These are phyloP conservation scores for Polygonum aviculare DNA, from an alignment of 148 eudicot genomes.

Conservation along the genomic window DNA sequence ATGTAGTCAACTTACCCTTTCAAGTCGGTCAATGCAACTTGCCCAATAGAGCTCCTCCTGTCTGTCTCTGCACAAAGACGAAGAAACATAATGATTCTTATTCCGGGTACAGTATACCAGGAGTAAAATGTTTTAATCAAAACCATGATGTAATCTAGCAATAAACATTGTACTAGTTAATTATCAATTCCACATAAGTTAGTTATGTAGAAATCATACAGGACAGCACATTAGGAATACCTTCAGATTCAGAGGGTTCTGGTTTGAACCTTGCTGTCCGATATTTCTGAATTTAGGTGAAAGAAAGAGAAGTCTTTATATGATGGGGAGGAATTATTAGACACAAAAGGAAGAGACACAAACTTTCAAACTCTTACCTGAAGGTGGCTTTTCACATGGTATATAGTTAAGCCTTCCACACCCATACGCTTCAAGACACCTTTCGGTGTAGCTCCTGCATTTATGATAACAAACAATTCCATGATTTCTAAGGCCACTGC, in stretches of 20 bases:
- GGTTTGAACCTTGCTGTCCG: conserved; percentile 84
- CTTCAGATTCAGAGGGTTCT: conserved; percentile 69
- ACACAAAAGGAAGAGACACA: not conserved
- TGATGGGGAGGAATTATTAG: not conserved
- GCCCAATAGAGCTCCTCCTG: conserved; percentile 33
- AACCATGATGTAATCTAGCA: not conserved
- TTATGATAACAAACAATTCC: not conserved
- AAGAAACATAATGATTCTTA: not conserved
- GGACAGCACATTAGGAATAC: conserved; percentile 17
- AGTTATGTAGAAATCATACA: not conserved
- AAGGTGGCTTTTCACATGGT: conserved; percentile 49
- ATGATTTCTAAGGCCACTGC: not conserved
- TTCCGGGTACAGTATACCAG: not conserved
- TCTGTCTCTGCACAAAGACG: conserved; percentile 46
- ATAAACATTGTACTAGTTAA: not conserved
- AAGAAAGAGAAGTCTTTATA: conserved; percentile 1
- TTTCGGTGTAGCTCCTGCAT: conserved; percentile 42
- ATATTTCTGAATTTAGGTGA: conserved; percentile 50
- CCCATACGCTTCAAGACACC: conserved; percentile 41
- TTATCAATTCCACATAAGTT: not conserved
- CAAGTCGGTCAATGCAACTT: conserved; percentile 52
- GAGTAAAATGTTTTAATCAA: not conserved
- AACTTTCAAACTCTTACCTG: conserved; percentile 19
- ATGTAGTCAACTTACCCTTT: conserved; percentile 46
- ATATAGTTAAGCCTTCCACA: conserved; percentile 42